Evolutionary conservation across 352 stramenopile genomes (phyloP), one percentile per base, ranked within the genome.

Genomic region (Saprolegnia diclina): DNA sequence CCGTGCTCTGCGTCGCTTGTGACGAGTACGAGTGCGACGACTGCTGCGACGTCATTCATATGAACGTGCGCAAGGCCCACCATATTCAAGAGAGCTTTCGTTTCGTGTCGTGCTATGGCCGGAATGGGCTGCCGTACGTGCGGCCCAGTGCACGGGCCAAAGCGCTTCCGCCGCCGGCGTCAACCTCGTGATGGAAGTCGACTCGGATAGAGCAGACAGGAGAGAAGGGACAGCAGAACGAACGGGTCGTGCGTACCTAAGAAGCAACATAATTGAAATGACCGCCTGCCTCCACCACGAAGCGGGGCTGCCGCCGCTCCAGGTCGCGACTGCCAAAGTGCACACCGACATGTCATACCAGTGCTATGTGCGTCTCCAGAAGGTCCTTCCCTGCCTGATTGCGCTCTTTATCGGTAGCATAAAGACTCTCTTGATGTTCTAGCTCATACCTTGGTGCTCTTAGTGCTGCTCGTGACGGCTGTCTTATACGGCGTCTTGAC

Each of bases 31-130:
- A 78, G 24, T 88, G 81, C 50, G 75, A 81, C 0, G 57, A 42
- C 0, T 90, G 81, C 52, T 88, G 81, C 35, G 81, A 90, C 52
- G 38, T 9, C 0, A 63, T 74, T 4, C 81, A 90, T 40, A 48
- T 66, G 37, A 40, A 66, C 32, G 37, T 40, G 9, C 19, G 29
- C 19, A 24, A 35, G 32, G 42, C 40, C 44, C n/a, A 48, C 57
- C 57, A 66, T 38, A 24, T 5, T n/a, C 35, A 40, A 4, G n/a
- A 29, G 14, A 22, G 5, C 24, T 66, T 66, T 66, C 57, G 57
- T n/a, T 66, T 66, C 18, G 40, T 35, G 19, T 40, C 42, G 11
- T 66, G 57, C 32, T 21, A 54, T 24, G 57, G 57, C 13, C 42
- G 42, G 0, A 7, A 35, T 4, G 57, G 57, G 7, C 53, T 66